phyloP scores from a whole-genome alignment of 2,329 filamentous ascomycete species.

The Sordariomycetes sp. region DNA sequence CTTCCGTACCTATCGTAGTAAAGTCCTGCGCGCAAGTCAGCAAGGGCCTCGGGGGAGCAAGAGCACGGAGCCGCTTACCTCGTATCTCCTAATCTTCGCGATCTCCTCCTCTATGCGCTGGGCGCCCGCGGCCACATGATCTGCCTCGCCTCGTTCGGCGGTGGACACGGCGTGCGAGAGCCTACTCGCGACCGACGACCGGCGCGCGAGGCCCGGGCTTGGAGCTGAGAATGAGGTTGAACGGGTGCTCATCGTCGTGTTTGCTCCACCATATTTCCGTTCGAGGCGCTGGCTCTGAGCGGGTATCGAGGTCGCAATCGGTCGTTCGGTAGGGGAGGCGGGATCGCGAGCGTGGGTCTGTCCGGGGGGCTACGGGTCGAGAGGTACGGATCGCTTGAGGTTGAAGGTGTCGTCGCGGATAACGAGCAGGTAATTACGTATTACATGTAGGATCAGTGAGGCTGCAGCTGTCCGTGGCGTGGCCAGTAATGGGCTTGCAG shows the following conservation, averaged over 20 bases:
- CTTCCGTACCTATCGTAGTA: slow-evolving; percentile 66
- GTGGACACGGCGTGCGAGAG: slow-evolving; percentile 58
- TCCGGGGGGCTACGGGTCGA: not conserved
- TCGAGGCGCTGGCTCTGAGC: slow-evolving; percentile 1
- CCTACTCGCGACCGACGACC: slow-evolving; percentile 51
- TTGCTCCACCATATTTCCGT: slow-evolving; percentile 25
- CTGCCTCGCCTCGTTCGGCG: slow-evolving; percentile 50
- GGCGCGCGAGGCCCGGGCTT: slow-evolving; percentile 18
- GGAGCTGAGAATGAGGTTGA: slow-evolving; percentile 35
- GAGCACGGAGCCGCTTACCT: slow-evolving; percentile 35
- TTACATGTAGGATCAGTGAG: not conserved
- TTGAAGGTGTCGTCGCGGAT: not conserved
- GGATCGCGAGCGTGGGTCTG: not conserved
- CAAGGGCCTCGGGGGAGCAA: slow-evolving; percentile 2
- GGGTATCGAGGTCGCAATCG: not conserved
- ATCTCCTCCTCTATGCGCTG: slow-evolving; percentile 86
- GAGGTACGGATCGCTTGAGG: not conserved
- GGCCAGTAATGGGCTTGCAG: not conserved
- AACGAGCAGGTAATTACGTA: too few species aligned
- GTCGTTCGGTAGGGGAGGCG: not conserved
- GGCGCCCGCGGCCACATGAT: slow-evolving; percentile 41
- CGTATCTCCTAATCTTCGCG: slow-evolving; percentile 94
- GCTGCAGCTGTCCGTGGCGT: not conserved
- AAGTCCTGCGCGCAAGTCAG: slow-evolving; percentile 52
- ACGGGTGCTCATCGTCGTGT: slow-evolving; percentile 35